Conservation (phyloP, 108 stramenopile genomes). For the Skeletonema costatum region DNA sequence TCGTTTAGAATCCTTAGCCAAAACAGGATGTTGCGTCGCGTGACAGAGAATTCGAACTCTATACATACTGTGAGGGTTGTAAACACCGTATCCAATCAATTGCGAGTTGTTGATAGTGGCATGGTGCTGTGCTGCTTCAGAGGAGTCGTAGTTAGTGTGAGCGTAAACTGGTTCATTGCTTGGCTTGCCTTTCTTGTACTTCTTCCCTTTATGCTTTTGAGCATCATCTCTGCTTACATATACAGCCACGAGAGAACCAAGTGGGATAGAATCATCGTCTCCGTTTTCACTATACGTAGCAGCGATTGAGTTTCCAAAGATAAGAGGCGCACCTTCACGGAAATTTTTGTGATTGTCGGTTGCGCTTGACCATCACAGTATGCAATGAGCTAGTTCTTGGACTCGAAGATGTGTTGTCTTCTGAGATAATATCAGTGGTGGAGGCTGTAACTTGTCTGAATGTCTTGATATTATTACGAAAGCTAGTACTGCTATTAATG, state of each 20-base stretch:
- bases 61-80: slow-evolving; percentile 88
- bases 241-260: slow-evolving; percentile 69
- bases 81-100: slow-evolving; percentile 82
- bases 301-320: slow-evolving; percentile 72
- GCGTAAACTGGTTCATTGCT: slow-evolving; percentile 17
- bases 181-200: slow-evolving; percentile 13
- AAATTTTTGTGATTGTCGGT: slow-evolving; percentile 73
- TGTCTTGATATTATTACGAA: neutral
- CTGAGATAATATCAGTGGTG: neutral
- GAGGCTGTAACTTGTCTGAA: neutral
- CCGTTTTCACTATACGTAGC: slow-evolving; percentile 26
- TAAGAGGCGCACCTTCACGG: slow-evolving; percentile 74
- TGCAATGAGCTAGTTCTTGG: slow-evolving; percentile 20
- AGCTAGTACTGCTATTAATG: neutral
- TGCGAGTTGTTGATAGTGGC: slow-evolving; percentile 35
- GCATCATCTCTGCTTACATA: slow-evolving; percentile 48
- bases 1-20: slow-evolving; percentile 35
- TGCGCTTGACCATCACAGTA: slow-evolving; percentile 68
- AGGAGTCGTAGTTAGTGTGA: slow-evolving; percentile 31
- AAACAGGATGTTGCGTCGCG: slow-evolving; percentile 45
- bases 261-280: slow-evolving; percentile 19
- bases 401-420: neutral
- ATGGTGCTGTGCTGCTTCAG: slow-evolving; percentile 1
- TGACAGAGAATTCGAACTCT: slow-evolving; percentile 80
- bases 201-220: neutral